These are phyloP conservation scores for Excoecaria agallocha DNA, from an alignment of 345 rosid species.

Conservation along the genomic window DNA sequence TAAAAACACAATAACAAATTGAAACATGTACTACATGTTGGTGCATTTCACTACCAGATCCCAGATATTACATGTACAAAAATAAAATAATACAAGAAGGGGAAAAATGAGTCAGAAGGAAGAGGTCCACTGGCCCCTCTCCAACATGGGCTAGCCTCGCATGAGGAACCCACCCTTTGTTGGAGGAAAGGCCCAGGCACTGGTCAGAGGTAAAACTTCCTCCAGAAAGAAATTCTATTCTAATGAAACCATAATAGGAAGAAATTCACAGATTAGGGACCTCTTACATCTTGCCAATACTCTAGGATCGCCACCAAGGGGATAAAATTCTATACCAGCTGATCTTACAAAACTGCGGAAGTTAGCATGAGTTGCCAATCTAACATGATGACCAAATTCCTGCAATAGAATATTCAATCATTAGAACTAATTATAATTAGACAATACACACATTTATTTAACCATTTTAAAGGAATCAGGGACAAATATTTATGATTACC, in stretches of 20 bases:
- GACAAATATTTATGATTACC: background rate
- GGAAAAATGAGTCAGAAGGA: background rate
- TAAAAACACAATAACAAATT: background rate
- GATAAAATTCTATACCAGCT: conserved; percentile 85
- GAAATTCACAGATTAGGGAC: conserved; percentile 22
- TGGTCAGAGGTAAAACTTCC: background rate
- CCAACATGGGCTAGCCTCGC: background rate
- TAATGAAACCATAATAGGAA: background rate
- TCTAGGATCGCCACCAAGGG: conserved; percentile 96
- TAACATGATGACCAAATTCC: conserved; percentile 94
- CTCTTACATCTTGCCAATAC: conserved; percentile 93
- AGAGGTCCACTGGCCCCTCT: background rate
- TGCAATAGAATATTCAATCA: conserved; percentile 32
- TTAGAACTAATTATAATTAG: background rate
- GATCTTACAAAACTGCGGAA: conserved; percentile 73
- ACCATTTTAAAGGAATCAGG: background rate
- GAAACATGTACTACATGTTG: background rate
- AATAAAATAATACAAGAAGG: background rate
- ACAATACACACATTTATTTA: background rate
- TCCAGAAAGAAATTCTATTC: background rate
- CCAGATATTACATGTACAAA: background rate
- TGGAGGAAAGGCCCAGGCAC: background rate
- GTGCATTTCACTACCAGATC: background rate
- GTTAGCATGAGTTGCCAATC: conserved; percentile 94
- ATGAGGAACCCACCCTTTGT: background rate